Evolutionary conservation across 495 filamentous ascomycete species (phyloP).

Genomic region (Xylaria intraflava): DNA sequence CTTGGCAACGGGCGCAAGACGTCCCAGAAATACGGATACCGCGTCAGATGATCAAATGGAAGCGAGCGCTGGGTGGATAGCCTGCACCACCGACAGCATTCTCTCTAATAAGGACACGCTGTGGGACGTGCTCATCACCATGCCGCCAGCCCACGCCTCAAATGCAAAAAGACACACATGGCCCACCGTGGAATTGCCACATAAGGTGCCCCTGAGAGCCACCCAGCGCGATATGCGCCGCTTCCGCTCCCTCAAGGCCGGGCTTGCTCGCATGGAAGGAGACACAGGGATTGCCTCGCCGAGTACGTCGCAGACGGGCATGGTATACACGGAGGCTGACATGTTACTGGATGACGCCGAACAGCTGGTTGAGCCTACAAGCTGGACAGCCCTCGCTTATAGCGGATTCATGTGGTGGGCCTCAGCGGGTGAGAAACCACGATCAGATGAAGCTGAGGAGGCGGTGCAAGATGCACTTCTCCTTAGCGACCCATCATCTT

Average conservation of each 20-base stretch:
- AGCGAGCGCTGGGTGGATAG: conserved; percentile 68
- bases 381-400: conserved; percentile 89
- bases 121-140: conserved; percentile 79
- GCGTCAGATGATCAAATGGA: conserved; percentile 33
- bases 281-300: conserved; percentile 17
- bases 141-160: conserved; percentile 55
- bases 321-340: conserved; percentile 20
- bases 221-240: conserved; percentile 85
- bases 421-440: conserved; percentile 78
- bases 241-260: conserved; percentile 63
- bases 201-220: conserved; percentile 62
- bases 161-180: conserved; percentile 57
- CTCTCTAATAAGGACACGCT: conserved; percentile 75
- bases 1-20: conserved; percentile 49
- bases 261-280: conserved; percentile 49
- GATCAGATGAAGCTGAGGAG: conserved; percentile 44
- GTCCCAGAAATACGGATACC: conserved; percentile 24
- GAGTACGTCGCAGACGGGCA: conserved; percentile 23
- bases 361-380: conserved; percentile 63
- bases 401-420: conserved; percentile 98
- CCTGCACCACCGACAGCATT: conserved; percentile 91
- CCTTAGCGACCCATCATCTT: conserved; percentile 38
- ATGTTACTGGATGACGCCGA: conserved; percentile 40
- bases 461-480: conserved; percentile 41
- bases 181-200: conserved; percentile 64